Percentiles rank a stretch among this genome's conserved stretches.
phyloP scores from a whole-genome alignment of 2,329 filamentous ascomycete species.

The Phaeosphaeriaceae sp. region DNA sequence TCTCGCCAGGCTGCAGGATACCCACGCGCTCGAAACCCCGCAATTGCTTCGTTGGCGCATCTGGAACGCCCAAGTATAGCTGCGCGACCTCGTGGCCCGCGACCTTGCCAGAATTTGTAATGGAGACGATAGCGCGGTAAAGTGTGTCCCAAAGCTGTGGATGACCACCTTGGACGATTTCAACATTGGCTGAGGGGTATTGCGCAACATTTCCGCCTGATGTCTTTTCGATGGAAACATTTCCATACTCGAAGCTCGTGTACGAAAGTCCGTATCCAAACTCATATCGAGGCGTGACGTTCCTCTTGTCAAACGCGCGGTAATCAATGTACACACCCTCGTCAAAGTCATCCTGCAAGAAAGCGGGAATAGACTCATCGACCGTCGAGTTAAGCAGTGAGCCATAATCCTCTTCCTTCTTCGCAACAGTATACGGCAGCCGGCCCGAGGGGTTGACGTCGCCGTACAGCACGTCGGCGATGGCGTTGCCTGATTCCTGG shows the following conservation, averaged over 20 bases:
- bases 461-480: conserved; percentile 82
- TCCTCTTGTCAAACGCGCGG: conserved; percentile 72
- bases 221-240: conserved; percentile 64
- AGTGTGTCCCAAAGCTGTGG: conserved; percentile 70
- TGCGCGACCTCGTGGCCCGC: conserved; percentile 76
- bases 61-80: conserved; percentile 69
- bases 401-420: conserved; percentile 72
- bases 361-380: conserved; percentile 59
- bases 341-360: conserved; percentile 76
- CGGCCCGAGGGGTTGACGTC: conserved; percentile 76
- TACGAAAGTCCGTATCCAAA: conserved; percentile 81
- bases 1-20: conserved; percentile 70
- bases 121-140: conserved; percentile 69
- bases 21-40: conserved; percentile 80
- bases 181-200: conserved; percentile 19
- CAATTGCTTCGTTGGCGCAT: conserved; percentile 70
- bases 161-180: conserved; percentile 41
- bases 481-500: conserved; percentile 79
- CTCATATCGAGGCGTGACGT: conserved; percentile 74
- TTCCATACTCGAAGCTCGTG: conserved; percentile 76
- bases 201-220: conserved; percentile 49
- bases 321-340: conserved; percentile 86
- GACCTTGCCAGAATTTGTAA: conserved; percentile 73
- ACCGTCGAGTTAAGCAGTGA: conserved; percentile 60
- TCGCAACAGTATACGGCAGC: conserved; percentile 80